These are phyloP conservation scores for Quillaja saponaria DNA, from an alignment of 306 rosid species.

Conservation along the genomic window DNA sequence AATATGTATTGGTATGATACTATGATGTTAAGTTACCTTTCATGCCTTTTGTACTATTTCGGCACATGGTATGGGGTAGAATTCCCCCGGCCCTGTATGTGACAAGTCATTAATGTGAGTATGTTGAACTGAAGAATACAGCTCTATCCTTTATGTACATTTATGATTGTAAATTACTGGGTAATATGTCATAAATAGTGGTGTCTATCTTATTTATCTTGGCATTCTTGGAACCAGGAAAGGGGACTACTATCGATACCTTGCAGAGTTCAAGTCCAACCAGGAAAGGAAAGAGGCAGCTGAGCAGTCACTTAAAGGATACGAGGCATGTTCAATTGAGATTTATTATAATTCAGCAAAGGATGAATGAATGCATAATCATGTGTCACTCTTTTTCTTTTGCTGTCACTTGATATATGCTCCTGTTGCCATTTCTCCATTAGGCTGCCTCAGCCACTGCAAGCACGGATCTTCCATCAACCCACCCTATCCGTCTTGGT, in stretches of 20 bases:
- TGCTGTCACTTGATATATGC: conserved; percentile 22
- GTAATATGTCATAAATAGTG: conserved; percentile 2
- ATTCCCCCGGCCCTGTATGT: neutral
- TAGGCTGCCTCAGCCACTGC: conserved; percentile 91
- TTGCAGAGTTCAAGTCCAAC: conserved; percentile 74
- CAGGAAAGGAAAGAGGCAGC: conserved; percentile 78
- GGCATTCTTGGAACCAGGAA: conserved; percentile 51
- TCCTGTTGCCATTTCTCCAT: conserved; percentile 20
- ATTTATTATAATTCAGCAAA: conserved; percentile 27
- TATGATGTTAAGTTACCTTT: conserved; percentile 2
- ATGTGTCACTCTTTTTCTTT: conserved; percentile 1
- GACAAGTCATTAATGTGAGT: conserved; percentile 21
- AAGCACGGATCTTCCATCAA: conserved; percentile 86
- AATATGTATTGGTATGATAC: conserved; percentile 15
- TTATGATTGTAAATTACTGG: neutral
- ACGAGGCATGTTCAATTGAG: conserved; percentile 55
- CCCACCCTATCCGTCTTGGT: conserved; percentile 97
- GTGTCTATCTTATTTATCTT: conserved; percentile 24
- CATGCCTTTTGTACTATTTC: neutral
- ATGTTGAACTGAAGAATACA: conserved; percentile 20
- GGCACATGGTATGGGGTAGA: conserved; percentile 10
- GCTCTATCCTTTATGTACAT: conserved; percentile 1
- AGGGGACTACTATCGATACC: conserved; percentile 72
- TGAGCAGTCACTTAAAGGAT: conserved; percentile 71
- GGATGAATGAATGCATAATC: conserved; percentile 23